phyloP scores from a whole-genome alignment of 306 rosid genomes.

The Quercus dentata region DNA sequence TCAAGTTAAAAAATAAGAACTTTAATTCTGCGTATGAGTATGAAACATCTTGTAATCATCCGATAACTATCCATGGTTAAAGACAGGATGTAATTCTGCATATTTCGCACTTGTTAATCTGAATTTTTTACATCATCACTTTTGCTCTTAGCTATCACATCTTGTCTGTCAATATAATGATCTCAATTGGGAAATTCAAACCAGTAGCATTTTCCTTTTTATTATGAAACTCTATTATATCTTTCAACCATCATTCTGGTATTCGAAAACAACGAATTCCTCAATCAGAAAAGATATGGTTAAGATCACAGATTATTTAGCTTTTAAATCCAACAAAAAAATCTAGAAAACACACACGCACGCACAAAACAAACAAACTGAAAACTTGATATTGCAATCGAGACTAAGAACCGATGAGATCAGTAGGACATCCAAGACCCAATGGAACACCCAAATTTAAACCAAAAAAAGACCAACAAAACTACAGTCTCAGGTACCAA shows the following conservation, averaged over 20 bases:
- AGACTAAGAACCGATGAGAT: not conserved
- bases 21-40: not conserved
- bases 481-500: not conserved
- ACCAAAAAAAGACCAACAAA: not conserved
- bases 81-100: not conserved
- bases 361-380: not conserved
- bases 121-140: conserved; percentile 2
- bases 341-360: not conserved
- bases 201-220: not conserved
- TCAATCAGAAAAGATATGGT: not conserved
- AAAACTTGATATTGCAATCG: not conserved
- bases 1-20: not conserved
- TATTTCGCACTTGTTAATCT: not conserved
- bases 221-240: not conserved
- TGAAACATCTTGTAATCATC: not conserved
- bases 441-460: not conserved
- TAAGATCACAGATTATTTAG: not conserved
- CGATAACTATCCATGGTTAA: not conserved
- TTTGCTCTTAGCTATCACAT: conserved; percentile 11
- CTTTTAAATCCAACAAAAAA: not conserved
- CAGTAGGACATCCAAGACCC: not conserved
- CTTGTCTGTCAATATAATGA: not conserved
- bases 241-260: not conserved
- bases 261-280: not conserved
- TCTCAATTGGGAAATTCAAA: not conserved